These are phyloP conservation scores for Camptophora hylomeconis DNA, from an alignment of 2,329 filamentous ascomycete species.

Conservation along the genomic window DNA sequence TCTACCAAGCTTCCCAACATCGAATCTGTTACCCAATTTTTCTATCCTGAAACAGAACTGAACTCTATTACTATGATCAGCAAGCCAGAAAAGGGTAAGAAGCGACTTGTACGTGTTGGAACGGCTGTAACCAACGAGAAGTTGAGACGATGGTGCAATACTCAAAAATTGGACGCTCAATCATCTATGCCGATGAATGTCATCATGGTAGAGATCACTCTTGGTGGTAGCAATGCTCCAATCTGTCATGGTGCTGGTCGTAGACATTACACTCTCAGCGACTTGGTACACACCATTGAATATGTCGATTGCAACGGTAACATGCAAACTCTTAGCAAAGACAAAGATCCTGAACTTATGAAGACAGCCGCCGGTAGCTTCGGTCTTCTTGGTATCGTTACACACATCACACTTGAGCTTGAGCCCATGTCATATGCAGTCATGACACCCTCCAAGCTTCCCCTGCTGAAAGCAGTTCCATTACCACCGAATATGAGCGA, in stretches of 20 bases:
- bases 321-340: constrained; percentile 23
- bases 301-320: constrained; percentile 34
- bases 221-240: constrained; percentile 31
- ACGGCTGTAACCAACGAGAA: constrained; percentile 32
- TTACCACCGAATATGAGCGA: constrained; percentile 21
- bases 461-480: constrained; percentile 31
- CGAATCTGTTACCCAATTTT: constrained; percentile 18
- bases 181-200: constrained; percentile 32
- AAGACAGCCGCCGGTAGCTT: constrained; percentile 32
- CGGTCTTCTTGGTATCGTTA: constrained; percentile 35
- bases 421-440: constrained; percentile 35
- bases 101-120: constrained; percentile 28
- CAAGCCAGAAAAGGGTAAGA: constrained; percentile 18
- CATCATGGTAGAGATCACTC: constrained; percentile 36
- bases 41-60: constrained; percentile 22
- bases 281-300: constrained; percentile 32
- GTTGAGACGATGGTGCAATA: constrained; percentile 32
- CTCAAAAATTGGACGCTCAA: constrained; percentile 19
- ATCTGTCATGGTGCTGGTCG: constrained; percentile 36
- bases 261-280: constrained; percentile 29
- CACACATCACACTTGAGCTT: constrained; percentile 35
- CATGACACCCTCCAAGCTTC: constrained; percentile 29
- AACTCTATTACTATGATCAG: constrained; percentile 27
- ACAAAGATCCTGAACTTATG: constrained; percentile 23
- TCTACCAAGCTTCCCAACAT: constrained; percentile 26